A percentile compares a stretch with the other conserved stretches of the same genome.
Conservation (phyloP, 2,329 filamentous ascomycete genomes). For the Ophiostoma montium region DNA sequence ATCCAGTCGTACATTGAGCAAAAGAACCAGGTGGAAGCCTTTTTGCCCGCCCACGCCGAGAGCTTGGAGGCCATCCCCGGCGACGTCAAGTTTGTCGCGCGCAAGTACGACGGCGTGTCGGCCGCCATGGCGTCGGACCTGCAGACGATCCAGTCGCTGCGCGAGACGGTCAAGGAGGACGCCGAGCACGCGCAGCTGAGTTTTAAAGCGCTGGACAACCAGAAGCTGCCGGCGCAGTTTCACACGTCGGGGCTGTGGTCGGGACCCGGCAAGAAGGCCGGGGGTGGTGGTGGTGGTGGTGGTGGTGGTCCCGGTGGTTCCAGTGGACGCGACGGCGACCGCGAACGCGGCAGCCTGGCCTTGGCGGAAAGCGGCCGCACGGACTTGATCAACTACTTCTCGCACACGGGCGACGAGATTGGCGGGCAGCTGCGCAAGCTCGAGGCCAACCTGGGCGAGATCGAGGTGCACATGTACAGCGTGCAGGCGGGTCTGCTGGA, state of each 20-base stretch:
- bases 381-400: slow-evolving; percentile 51
- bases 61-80: slow-evolving; percentile 24
- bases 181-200: slow-evolving; percentile 28
- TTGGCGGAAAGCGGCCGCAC: slow-evolving; percentile 22
- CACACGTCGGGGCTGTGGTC: slow-evolving; percentile 32
- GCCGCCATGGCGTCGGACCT: slow-evolving; percentile 26
- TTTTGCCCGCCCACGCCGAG: slow-evolving; percentile 40
- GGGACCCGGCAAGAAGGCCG: slow-evolving; percentile 18
- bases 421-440: slow-evolving; percentile 41
- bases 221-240: slow-evolving; percentile 34
- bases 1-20: slow-evolving; percentile 70
- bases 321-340: slow-evolving; percentile 15
- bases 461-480: slow-evolving; percentile 49
- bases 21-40: slow-evolving; percentile 61
- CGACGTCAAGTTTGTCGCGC: slow-evolving; percentile 29
- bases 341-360: slow-evolving; percentile 27
- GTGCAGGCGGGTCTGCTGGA: slow-evolving; percentile 47
- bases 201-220: slow-evolving; percentile 32
- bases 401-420: slow-evolving; percentile 48
- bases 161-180: slow-evolving; percentile 27
- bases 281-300: slow-evolving; percentile 11
- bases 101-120: slow-evolving; percentile 31
- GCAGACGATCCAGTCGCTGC: slow-evolving; percentile 28
- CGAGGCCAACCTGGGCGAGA: slow-evolving; percentile 44
- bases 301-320: slow-evolving; percentile 7